Evolutionary conservation across 495 filamentous ascomycete genomes (phyloP).

Genomic region (Letharia lupina): DNA sequence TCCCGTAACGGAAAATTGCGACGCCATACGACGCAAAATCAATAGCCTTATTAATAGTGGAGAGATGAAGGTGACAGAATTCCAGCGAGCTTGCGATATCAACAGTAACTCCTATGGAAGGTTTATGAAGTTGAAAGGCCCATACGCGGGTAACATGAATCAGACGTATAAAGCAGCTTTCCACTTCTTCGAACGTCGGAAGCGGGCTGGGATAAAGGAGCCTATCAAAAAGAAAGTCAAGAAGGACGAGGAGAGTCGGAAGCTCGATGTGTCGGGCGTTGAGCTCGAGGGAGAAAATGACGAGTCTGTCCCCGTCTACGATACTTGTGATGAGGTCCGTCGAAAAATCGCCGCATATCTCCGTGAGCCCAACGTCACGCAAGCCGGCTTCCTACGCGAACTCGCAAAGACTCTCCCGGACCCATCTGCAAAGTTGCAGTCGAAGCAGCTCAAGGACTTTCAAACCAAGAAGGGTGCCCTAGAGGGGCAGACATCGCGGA

Average conservation of each 20-base stretch:
- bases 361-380: constrained; percentile 37
- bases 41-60: constrained; percentile 9
- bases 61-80: constrained; percentile 24
- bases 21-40: constrained; percentile 10
- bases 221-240: constrained; percentile 28
- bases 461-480: constrained; percentile 39
- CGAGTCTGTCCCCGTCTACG: constrained; percentile 39
- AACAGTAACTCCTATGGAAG: constrained; percentile 26
- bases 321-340: constrained; percentile 50
- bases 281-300: constrained; percentile 36
- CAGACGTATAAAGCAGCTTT: constrained; percentile 28
- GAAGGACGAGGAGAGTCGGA: constrained; percentile 30
- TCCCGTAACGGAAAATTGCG: constrained; percentile 4
- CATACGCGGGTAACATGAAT: constrained; percentile 25
- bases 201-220: constrained; percentile 29
- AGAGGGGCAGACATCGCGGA: constrained; percentile 34
- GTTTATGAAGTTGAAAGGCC: constrained; percentile 28
- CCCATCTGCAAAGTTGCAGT: constrained; percentile 30
- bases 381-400: constrained; percentile 46
- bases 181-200: constrained; percentile 37
- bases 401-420: constrained; percentile 31
- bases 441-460: constrained; percentile 36
- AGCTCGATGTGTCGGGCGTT: constrained; percentile 21
- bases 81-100: constrained; percentile 18
- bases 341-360: constrained; percentile 47